phyloP scores from a whole-genome alignment of 2,329 filamentous ascomycete species.

The Clarireedia monteithiana region DNA sequence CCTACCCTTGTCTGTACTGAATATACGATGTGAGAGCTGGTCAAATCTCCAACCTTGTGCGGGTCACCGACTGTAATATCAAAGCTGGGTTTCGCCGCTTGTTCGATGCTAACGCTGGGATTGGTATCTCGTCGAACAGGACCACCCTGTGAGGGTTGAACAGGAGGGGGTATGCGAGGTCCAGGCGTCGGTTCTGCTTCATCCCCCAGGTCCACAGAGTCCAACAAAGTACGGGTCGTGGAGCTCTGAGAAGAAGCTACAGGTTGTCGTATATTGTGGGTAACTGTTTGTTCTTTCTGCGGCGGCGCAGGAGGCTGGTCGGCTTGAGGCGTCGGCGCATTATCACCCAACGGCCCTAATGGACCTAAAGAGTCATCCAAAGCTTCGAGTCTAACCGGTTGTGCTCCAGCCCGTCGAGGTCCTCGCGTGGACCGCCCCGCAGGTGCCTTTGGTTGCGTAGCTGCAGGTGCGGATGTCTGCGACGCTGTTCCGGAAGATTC shows the following conservation, averaged over 20 bases:
- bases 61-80: slow-evolving; percentile 90
- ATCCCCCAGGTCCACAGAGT: slow-evolving; percentile 67
- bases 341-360: slow-evolving; percentile 57
- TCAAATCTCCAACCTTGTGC: slow-evolving; percentile 94
- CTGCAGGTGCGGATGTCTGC: slow-evolving; percentile 10
- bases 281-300: slow-evolving; percentile 57
- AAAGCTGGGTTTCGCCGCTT: slow-evolving; percentile 88
- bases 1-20: slow-evolving; percentile 84
- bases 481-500: slow-evolving; percentile 16
- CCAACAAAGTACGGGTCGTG: slow-evolving; percentile 41
- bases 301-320: slow-evolving; percentile 62
- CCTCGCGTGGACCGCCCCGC: slow-evolving; percentile 26
- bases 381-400: slow-evolving; percentile 70
- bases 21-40: slow-evolving; percentile 96
- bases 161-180: slow-evolving; percentile 59
- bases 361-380: slow-evolving; percentile 70
- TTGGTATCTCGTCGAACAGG: slow-evolving; percentile 44
- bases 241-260: slow-evolving; percentile 38
- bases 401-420: slow-evolving; percentile 57
- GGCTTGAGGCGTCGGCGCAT: slow-evolving; percentile 28
- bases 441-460: slow-evolving; percentile 14
- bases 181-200: slow-evolving; percentile 42
- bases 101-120: slow-evolving; percentile 84
- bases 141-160: slow-evolving; percentile 49
- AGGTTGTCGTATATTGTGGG: slow-evolving; percentile 43